Evolutionary conservation across 2,329 filamentous ascomycete species (phyloP).

Genomic region (Colletotrichum godetiae): DNA sequence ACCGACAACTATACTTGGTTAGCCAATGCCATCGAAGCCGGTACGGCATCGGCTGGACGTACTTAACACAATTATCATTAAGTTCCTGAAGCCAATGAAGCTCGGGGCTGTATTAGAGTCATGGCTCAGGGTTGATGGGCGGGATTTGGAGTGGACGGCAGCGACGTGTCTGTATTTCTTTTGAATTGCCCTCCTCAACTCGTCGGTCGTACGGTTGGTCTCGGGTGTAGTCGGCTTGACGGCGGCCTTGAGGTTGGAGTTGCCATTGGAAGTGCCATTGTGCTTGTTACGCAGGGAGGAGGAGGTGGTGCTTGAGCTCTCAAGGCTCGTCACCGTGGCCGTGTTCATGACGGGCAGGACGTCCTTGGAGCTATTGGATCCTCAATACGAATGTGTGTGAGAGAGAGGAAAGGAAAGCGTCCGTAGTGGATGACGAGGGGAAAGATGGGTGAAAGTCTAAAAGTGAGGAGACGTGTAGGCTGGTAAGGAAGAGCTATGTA

Average conservation of each 20-base stretch:
- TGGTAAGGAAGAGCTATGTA: conserved; percentile 23
- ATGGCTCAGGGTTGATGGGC: conserved; percentile 86
- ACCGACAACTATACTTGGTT: conserved; percentile 75
- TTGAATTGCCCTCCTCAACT: conserved; percentile 52
- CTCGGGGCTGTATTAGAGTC: conserved; percentile 81
- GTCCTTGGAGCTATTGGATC: conserved; percentile 17
- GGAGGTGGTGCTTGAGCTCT: conserved; percentile 25
- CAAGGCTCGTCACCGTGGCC: conserved; percentile 48
- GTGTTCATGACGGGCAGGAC: conserved; percentile 50
- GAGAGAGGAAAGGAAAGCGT: not conserved
- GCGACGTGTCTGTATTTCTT: conserved; percentile 92
- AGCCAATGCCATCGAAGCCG: conserved; percentile 20
- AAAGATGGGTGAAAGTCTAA: conserved; percentile 14
- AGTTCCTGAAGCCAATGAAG: conserved; percentile 93
- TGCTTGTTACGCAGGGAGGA: conserved; percentile 27
- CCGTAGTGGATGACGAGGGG: conserved; percentile 15
- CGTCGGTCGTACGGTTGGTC: conserved; percentile 37
- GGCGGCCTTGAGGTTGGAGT: conserved; percentile 37
- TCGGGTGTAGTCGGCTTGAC: conserved; percentile 21
- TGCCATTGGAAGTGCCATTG: conserved; percentile 37
- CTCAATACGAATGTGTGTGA: not conserved
- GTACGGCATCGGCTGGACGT: conserved; percentile 43
- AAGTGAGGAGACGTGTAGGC: conserved; percentile 12
- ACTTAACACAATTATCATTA: conserved; percentile 95
- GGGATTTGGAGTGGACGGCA: conserved; percentile 79